These are phyloP conservation scores for Friedmanniomyces simplex DNA, from an alignment of 495 filamentous ascomycete genomes.

Conservation along the genomic window DNA sequence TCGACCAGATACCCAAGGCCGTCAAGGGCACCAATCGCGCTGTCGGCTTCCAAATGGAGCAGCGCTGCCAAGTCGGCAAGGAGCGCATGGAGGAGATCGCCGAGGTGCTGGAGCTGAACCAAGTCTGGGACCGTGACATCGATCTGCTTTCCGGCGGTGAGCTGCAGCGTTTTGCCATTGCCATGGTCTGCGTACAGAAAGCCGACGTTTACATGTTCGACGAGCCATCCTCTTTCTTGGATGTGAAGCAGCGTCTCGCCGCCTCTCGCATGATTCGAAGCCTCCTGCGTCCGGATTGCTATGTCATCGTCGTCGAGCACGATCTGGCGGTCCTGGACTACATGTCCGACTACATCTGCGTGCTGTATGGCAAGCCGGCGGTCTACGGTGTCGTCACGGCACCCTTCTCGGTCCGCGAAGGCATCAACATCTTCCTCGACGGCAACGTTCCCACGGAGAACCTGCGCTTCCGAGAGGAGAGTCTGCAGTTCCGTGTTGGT, in stretches of 20 bases:
- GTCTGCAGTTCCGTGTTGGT: slow-evolving; percentile 87
- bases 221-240: slow-evolving; percentile 94
- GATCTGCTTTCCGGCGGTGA: slow-evolving; percentile 88
- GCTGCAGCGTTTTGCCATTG: slow-evolving; percentile 94
- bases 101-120: slow-evolving; percentile 72
- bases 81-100: slow-evolving; percentile 78
- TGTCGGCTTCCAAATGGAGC: slow-evolving; percentile 66
- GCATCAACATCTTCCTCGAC: slow-evolving; percentile 99
- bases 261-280: slow-evolving; percentile 86
- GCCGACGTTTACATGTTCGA: slow-evolving; percentile 99
- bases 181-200: slow-evolving; percentile 86
- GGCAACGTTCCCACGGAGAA: slow-evolving; percentile 98
- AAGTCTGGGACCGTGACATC: slow-evolving; percentile 82
- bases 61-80: slow-evolving; percentile 49
- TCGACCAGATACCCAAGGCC: slow-evolving; percentile 91
- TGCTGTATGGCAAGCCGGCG: slow-evolving; percentile 88
- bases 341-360: slow-evolving; percentile 95
- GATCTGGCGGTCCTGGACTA: slow-evolving; percentile 97
- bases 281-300: slow-evolving; percentile 76
- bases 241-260: slow-evolving; percentile 94
- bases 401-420: slow-evolving; percentile 90
- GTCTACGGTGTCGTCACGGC: slow-evolving; percentile 98
- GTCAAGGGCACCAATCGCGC: slow-evolving; percentile 67
- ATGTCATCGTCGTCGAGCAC: slow-evolving; percentile 98
- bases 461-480: slow-evolving; percentile 94